phyloP scores from a whole-genome alignment of 352 stramenopile species.

The Phytopythium vexans region DNA sequence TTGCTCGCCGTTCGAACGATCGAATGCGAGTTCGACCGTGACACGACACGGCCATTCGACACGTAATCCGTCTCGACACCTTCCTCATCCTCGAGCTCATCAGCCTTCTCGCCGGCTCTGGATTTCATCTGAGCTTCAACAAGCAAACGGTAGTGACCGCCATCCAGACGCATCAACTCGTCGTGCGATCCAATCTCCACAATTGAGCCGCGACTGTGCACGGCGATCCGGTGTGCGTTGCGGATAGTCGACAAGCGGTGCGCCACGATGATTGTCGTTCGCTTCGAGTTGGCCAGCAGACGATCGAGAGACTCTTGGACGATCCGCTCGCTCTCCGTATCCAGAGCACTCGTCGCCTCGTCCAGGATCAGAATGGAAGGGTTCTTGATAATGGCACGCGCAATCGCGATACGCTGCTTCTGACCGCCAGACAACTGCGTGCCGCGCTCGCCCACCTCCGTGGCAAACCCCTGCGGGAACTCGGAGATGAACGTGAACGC shows the following conservation, averaged over 20 bases:
- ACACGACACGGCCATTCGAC: background rate
- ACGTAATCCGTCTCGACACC: background rate
- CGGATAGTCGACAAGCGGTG: conserved; percentile 78
- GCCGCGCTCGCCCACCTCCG: conserved; percentile 83
- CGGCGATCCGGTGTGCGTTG: conserved; percentile 74
- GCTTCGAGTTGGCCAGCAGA: conserved; percentile 53
- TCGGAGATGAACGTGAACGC: conserved; percentile 82
- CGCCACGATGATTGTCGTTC: conserved; percentile 81
- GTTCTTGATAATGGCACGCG: conserved; percentile 85
- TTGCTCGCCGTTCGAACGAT: conserved; percentile 1
- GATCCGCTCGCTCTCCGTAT: conserved; percentile 68
- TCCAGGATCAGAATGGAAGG: conserved; percentile 82
- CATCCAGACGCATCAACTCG: conserved; percentile 61
- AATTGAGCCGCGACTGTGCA: conserved; percentile 67
- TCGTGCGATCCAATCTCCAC: conserved; percentile 81
- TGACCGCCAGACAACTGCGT: conserved; percentile 88
- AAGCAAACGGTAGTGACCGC: conserved; percentile 28
- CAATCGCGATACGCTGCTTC: conserved; percentile 93
- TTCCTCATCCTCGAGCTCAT: conserved; percentile 1
- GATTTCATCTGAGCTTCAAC: conserved; percentile 27
- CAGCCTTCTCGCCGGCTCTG: conserved; percentile 1
- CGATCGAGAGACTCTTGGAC: conserved; percentile 88
- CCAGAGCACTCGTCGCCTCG: conserved; percentile 80
- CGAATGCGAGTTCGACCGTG: background rate
- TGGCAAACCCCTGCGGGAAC: conserved; percentile 86